Conservation (phyloP, 805 yeast species). For the Wickerhamiella lipophila region DNA sequence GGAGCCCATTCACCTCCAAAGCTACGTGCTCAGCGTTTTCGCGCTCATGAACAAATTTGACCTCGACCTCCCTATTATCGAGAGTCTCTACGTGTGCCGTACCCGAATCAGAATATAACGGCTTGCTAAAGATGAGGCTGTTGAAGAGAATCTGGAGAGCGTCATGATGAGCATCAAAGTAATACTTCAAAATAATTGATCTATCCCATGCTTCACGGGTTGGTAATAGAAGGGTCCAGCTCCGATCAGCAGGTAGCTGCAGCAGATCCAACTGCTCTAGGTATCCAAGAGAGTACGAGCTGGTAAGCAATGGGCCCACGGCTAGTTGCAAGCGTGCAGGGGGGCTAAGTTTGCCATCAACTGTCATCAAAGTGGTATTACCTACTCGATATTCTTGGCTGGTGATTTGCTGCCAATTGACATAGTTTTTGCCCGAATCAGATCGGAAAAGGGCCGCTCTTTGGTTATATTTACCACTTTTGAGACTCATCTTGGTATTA, state of each 20-base stretch:
- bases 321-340: conserved; percentile 57
- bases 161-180: conserved; percentile 40
- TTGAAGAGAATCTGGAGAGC: conserved; percentile 42
- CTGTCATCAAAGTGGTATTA: conserved; percentile 51
- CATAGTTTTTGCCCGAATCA: conserved; percentile 24
- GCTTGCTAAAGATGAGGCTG: conserved; percentile 47
- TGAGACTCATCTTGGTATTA: conserved; percentile 28
- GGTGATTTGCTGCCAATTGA: conserved; percentile 47
- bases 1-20: not conserved
- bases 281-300: conserved; percentile 52
- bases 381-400: conserved; percentile 39
- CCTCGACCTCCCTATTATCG: conserved; percentile 17
- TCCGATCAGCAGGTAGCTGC: conserved; percentile 40
- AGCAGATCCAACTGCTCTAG: conserved; percentile 42
- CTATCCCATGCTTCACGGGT: conserved; percentile 60
- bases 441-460: conserved; percentile 36
- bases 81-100: conserved; percentile 23
- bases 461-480: conserved; percentile 53
- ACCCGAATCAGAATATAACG: conserved; percentile 51
- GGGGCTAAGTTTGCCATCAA: conserved; percentile 45
- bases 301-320: conserved; percentile 48
- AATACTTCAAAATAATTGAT: conserved; percentile 46
- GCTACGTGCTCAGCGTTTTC: not conserved
- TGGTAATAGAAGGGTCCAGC: conserved; percentile 71
- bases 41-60: not conserved